Conservation (phyloP, 768 basidiomycete species). For the Lactifluus pinguis region DNA sequence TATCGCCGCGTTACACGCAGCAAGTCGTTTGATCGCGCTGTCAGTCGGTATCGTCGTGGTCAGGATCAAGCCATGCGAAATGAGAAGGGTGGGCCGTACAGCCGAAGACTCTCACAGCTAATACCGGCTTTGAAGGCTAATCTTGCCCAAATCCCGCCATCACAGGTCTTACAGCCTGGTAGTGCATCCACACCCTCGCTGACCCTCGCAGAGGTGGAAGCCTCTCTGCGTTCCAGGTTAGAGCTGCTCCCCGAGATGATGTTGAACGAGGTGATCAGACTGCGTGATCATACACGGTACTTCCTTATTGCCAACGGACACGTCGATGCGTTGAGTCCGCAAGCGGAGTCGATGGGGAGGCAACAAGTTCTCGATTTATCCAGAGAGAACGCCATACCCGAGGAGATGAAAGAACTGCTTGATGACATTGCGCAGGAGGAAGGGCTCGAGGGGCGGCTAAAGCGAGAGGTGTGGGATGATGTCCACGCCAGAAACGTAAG, state of each 20-base stretch:
- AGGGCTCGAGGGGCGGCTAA: constrained; percentile 27
- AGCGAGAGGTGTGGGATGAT: constrained; percentile 36
- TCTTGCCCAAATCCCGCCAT: constrained; percentile 2
- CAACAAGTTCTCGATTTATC: not conserved
- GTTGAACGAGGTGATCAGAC: constrained; percentile 29
- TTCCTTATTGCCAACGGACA: constrained; percentile 21
- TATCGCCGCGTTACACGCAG: constrained; percentile 29
- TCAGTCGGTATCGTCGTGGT: constrained; percentile 12
- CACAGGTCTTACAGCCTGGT: not conserved
- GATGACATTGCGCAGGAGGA: constrained; percentile 34
- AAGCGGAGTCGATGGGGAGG: not conserved
- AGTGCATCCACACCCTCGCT: not conserved
- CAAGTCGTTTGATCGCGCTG: constrained; percentile 17
- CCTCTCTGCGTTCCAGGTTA: constrained; percentile 25
- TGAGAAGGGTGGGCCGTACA: no score
- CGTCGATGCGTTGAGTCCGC: constrained; percentile 9
- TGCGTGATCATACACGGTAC: constrained; percentile 35
- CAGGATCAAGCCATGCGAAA: not conserved
- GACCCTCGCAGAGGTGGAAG: constrained; percentile 9
- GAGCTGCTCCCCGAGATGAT: constrained; percentile 34
- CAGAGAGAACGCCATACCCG: constrained; percentile 16
- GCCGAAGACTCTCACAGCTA: not conserved
- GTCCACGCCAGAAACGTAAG: constrained; percentile 35
- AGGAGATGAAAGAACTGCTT: constrained; percentile 29
- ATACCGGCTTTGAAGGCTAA: constrained; percentile 3